These are phyloP conservation scores for Acacia acuminata DNA, from an alignment of 306 rosid genomes.

Conservation along the genomic window DNA sequence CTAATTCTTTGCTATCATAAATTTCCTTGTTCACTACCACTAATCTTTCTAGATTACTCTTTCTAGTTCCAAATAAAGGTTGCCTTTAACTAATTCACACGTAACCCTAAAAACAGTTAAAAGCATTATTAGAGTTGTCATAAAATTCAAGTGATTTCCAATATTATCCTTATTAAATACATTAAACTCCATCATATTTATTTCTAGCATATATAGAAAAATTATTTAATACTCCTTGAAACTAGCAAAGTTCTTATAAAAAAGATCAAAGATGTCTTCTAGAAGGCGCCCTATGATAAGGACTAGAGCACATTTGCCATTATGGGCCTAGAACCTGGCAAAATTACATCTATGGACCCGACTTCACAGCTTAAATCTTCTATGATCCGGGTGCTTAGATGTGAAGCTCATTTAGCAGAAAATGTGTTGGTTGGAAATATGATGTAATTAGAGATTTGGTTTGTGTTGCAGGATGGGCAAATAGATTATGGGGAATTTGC, in stretches of 20 bases:
- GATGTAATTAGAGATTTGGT: conserved; percentile 8
- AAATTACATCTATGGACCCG: not conserved
- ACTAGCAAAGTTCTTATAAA: too few species aligned
- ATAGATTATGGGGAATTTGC: conserved; percentile 69
- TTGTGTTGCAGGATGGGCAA: conserved; percentile 61
- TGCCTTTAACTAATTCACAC: too few species aligned
- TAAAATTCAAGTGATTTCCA: too few species aligned
- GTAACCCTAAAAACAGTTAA: too few species aligned
- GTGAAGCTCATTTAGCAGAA: not conserved
- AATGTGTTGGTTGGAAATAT: conserved; percentile 21
- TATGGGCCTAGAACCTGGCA: not conserved
- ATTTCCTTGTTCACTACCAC: not conserved
- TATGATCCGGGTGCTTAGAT: not conserved
- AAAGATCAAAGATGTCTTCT: too few species aligned
- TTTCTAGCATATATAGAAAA: too few species aligned
- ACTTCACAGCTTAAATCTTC: not conserved
- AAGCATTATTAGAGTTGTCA: too few species aligned
- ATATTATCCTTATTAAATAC: too few species aligned
- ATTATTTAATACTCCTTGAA: too few species aligned
- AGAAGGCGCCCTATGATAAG: too few species aligned
- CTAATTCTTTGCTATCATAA: not conserved
- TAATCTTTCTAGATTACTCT: not conserved
- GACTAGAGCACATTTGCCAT: not conserved
- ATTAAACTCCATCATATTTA: too few species aligned
- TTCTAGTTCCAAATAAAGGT: too few species aligned